A percentile compares a stretch with the other conserved stretches of the same genome.
phyloP scores from a whole-genome alignment of 2,329 filamentous ascomycete species.

The Lachnellula subtilissima region DNA sequence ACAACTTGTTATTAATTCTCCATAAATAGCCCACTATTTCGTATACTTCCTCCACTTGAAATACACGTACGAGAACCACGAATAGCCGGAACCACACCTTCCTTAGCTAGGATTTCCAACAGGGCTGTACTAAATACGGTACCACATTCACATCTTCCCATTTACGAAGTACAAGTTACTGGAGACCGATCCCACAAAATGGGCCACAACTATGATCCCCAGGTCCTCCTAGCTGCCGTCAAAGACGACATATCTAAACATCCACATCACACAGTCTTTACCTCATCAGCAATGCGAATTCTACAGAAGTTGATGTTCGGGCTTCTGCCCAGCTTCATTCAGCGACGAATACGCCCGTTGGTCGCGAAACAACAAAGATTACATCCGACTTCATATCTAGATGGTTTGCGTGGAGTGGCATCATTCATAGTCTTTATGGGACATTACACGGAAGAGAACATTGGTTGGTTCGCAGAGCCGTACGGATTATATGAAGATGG shows the following conservation, averaged over 20 bases:
- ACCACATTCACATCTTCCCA: no score
- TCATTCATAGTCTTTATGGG: constrained; percentile 45
- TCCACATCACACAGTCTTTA: constrained; percentile 16
- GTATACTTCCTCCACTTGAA: no score
- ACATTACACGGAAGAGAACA: constrained; percentile 40
- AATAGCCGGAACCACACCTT: no score
- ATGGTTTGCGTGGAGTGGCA: constrained; percentile 46
- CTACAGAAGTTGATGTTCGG: constrained; percentile 24
- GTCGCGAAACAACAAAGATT: constrained; percentile 21
- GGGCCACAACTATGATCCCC: constrained; percentile 2
- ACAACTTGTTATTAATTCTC: no score
- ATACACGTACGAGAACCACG: no score
- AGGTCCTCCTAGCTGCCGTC: constrained; percentile 8
- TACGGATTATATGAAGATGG: constrained; percentile 30
- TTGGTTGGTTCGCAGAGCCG: constrained; percentile 34
- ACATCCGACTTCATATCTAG: constrained; percentile 40
- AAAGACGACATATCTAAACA: constrained; percentile 13
- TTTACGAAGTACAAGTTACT: neutral
- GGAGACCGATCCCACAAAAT: neutral
- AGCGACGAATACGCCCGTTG: constrained; percentile 27
- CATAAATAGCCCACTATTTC: no score
- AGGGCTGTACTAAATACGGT: no score
- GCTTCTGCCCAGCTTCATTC: constrained; percentile 32
- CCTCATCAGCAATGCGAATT: constrained; percentile 20
- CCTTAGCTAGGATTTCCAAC: no score